Percentiles rank a stretch among this genome's conserved stretches.
phyloP scores from a whole-genome alignment of 345 rosid genomes.

The Excoecaria agallocha region DNA sequence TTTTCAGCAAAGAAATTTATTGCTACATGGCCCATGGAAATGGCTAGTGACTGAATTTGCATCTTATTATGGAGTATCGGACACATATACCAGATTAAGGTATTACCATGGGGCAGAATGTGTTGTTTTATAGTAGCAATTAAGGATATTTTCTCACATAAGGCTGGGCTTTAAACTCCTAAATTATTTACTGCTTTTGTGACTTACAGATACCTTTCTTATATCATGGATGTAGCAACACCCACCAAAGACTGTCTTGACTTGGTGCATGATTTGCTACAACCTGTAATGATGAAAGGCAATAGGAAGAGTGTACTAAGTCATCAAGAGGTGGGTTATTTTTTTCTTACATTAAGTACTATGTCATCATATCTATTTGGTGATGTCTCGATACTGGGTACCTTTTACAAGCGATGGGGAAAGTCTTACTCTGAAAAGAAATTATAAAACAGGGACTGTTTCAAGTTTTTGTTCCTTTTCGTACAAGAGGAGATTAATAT shows the following conservation, averaged over 20 bases:
- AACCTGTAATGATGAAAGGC: conserved; percentile 28
- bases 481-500: neutral
- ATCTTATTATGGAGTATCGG: conserved; percentile 29
- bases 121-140: neutral
- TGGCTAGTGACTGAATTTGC: conserved; percentile 34
- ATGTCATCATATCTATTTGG: too few species aligned
- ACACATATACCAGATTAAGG: conserved; percentile 30
- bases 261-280: conserved; percentile 21
- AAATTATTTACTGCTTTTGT: neutral
- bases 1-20: conserved; percentile 25
- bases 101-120: neutral
- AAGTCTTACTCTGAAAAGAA: neutral
- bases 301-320: conserved; percentile 28
- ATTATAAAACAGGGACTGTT: neutral
- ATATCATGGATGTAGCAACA: conserved; percentile 34
- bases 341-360: neutral
- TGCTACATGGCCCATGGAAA: conserved; percentile 31
- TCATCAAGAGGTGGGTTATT: conserved; percentile 25
- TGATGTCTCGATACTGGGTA: neutral
- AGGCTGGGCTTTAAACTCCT: neutral
- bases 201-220: conserved; percentile 27
- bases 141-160: neutral
- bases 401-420: neutral
- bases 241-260: conserved; percentile 33
- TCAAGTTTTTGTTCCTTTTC: neutral